Base-by-base conservation (phyloP, 1,284 basidiomycete genomes). In the Cryptococcus sp. region DNA sequence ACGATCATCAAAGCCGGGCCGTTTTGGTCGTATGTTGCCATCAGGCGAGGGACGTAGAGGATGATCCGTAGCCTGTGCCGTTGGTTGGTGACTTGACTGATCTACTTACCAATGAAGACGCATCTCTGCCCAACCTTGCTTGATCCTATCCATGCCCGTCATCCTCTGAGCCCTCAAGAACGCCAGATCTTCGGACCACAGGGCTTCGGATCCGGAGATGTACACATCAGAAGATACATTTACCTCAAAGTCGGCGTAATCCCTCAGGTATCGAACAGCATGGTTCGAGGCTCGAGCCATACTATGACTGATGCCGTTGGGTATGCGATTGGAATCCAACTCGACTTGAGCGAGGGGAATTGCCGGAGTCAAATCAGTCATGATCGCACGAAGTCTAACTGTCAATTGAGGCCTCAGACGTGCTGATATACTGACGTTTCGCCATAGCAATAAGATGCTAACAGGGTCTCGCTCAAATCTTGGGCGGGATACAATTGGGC, bases 41-140 rank as follows among this genome's bases (percentile, higher is more conserved):
- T 5, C 37, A 40, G 41, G 28, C 54, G 47, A 28, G 48, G 42
- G 19, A 56, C 23, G 43, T 50, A 50, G n/a, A 62, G 55, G 7
- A 62, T 56, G n/a, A 60, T 52, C 2, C 60, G 56, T 2, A 64
- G 54, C 62, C 63, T 62, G 46, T 5, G 4, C 28, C 28, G 5
- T 16, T 40, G 16, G 37, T 5, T 7, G 16, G 37, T 5, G 37
- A 18, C 37, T 10, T 25, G 7, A 18, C 1, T 18, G 11, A n/a
- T 2, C 14, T 13, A 54, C 54, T 40, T 44, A 64, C 62, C 62
- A 64, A 45, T 60, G 54, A 46, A 59, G 62, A 2, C 62, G 48
- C 41, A 62, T 53, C 49, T 62, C 52, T 5, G 57, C 53, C 58
- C 60, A 64, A 28, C 45, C 47, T 1, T 40, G 22, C 48, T 54